Evolutionary conservation across 352 stramenopile species (phyloP), one percentile per base, ranked within the genome.

Genomic region (Phytophthora idaei): DNA sequence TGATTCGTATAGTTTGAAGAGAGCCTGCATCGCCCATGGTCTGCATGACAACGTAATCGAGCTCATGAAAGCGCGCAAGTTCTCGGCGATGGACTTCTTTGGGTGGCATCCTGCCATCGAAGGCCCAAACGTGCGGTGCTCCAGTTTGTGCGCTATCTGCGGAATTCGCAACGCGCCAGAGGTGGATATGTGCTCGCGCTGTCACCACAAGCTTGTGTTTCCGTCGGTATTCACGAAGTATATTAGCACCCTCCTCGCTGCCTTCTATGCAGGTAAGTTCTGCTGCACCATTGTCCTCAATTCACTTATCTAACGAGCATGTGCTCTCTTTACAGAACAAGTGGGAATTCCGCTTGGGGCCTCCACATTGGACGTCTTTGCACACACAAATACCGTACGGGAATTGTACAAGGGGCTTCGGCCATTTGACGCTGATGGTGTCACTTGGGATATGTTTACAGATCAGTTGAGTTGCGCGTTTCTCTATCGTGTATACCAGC

Each of bases 31-130:
- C 45, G 71, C 83, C 6, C 86, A 94, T 54, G 74, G 74, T 2
- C 72, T 85, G 28, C 76, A 82, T 15, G 70, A 85, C 4, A 80
- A 80, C 55, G 61, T 87, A 8, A 68, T 89, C 9, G 69, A 74
- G 8, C 53, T 90, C 1, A 78, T 94, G 36, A 76, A 87, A 42
- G 61, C 77, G 1, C 85, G 83, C 54, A 90, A 92, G 2, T 87
- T 89, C 54, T 83, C 81, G 5, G 78, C 85, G 5, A 90, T 78
- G 10, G 86, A 95, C 51, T 92, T 78, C 49, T 76, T 95, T 21
- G 88, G 88, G 4, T 95, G 88, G 88, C 83, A 95, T 55, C 88
- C 88, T 27, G 76, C 71, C 2, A 89, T 91, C 31, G 88, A 95
- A 77, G 72, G 76, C 15, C 85, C 86, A 2, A 77, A 76, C n/a